Evolutionary conservation across 768 basidiomycete genomes (phyloP), one percentile per base, ranked within the genome.

Genomic region (Tulasnella sp.): DNA sequence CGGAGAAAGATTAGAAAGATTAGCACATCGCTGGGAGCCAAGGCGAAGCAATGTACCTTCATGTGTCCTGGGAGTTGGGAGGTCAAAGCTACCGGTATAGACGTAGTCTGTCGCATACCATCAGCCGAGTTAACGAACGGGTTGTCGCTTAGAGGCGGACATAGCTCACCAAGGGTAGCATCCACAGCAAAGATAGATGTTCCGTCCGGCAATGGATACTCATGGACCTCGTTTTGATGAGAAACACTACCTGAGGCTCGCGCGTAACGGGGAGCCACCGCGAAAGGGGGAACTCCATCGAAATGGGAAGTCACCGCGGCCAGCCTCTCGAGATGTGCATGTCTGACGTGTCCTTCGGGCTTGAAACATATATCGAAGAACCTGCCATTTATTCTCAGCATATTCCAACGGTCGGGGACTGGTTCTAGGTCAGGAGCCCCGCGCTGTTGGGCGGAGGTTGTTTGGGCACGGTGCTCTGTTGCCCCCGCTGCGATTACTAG

Each of bases 311-410:
- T 5, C 24, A 58, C 42, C 9, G 75, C 75, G 10, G 75, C 75
- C 75, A 76, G 27, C 21, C 56, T 76, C n/a, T 5, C 46, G 19
- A 39, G 42, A 48, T 76, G 75, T 16, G 75, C 75, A n/a, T 21
- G 31, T 27, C 56, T 76, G 31, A 38, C n/a, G 40, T 34, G 6
- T 48, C 44, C 75, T 19, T 76, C 42, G 31, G 36, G 16, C 21
- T 48, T 46, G 44, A 76, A 58, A 7, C 7, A 24, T 24, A 76
- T 58, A 34, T 76, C 75, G 38, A 48, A 44, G 19, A 46, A 34
- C 34, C 9, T 7, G 7, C 44, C 75, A 3, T 16, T 19, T 1
- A 7, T 21, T 36, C 52, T 34, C 10, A 76, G 75, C 36, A 19
- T 34, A 2, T 21, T 48, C 7, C 40, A 31, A 4, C 52, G 34